Percentiles rank a stretch among this genome's conserved stretches.
These are phyloP conservation scores for Crucibulum laeve DNA, from an alignment of 768 basidiomycete genomes.

Conservation along the genomic window DNA sequence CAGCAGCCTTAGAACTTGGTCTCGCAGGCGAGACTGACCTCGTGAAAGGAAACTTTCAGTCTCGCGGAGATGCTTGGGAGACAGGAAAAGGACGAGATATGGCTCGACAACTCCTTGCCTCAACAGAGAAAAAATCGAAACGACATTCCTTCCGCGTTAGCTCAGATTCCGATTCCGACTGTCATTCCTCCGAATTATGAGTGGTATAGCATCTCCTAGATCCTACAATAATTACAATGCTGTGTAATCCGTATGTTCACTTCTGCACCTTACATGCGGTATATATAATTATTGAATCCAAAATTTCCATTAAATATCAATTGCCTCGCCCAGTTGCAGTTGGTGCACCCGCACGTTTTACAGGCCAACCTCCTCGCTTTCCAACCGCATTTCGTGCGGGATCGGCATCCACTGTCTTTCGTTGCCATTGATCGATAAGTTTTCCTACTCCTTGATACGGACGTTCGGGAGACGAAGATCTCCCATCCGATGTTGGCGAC, in stretches of 20 bases:
- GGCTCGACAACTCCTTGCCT: conserved; percentile 39
- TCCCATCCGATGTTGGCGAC: conserved; percentile 12
- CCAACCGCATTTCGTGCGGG: conserved; percentile 22
- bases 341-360: conserved; percentile 42
- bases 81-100: conserved; percentile 45
- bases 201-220: too few species aligned
- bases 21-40: conserved; percentile 43
- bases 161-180: conserved; percentile 19
- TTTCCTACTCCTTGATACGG: conserved; percentile 82
- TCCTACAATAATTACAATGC: not conserved
- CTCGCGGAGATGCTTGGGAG: conserved; percentile 42
- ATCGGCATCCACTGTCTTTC: conserved; percentile 63
- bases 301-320: not conserved
- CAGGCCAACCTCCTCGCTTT: conserved; percentile 30
- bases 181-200: not conserved
- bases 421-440: conserved; percentile 87
- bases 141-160: conserved; percentile 16
- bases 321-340: too few species aligned
- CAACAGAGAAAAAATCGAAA: conserved; percentile 4
- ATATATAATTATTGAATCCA: too few species aligned
- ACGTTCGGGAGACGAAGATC: conserved; percentile 67
- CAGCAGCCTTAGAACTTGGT: conserved; percentile 51
- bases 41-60: conserved; percentile 32
- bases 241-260: not conserved
- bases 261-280: too few species aligned